phyloP scores from a whole-genome alignment of 345 rosid genomes.

The Rubroshorea leprosula region DNA sequence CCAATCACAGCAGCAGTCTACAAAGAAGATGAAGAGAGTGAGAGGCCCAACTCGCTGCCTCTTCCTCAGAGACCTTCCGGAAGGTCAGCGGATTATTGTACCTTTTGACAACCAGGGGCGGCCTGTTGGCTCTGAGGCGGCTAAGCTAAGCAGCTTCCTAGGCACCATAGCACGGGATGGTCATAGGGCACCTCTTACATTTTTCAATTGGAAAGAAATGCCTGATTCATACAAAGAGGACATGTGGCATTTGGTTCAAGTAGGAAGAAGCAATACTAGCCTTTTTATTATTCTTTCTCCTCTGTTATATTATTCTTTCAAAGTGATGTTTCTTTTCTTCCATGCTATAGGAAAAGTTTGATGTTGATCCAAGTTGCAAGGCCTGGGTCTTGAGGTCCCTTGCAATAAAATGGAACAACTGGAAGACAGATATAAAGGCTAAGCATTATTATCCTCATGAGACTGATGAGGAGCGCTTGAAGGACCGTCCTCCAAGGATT shows the following conservation, averaged over 20 bases:
- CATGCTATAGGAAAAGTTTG: slow-evolving; percentile 22
- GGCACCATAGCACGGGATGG: slow-evolving; percentile 32
- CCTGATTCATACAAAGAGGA: slow-evolving; percentile 21
- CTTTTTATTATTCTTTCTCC: not conserved
- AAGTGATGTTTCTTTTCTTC: not conserved
- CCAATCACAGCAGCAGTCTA: not conserved
- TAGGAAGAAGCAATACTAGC: not conserved
- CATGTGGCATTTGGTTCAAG: slow-evolving; percentile 28
- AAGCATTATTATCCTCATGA: slow-evolving; percentile 20
- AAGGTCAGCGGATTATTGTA: slow-evolving; percentile 17
- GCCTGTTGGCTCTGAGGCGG: slow-evolving; percentile 25
- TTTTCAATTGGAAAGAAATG: slow-evolving; percentile 18
- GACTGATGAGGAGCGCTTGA: slow-evolving; percentile 31
- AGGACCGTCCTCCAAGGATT: slow-evolving; percentile 18
- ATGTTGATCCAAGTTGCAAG: slow-evolving; percentile 19
- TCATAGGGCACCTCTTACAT: slow-evolving; percentile 25
- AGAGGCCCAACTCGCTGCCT: slow-evolving; percentile 21
- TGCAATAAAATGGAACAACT: slow-evolving; percentile 25
- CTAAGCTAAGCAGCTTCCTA: slow-evolving; percentile 21
- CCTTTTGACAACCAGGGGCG: slow-evolving; percentile 23
- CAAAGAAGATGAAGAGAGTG: slow-evolving; percentile 8
- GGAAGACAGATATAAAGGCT: slow-evolving; percentile 27
- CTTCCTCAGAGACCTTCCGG: not conserved
- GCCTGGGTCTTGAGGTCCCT: slow-evolving; percentile 21
- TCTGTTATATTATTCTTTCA: not conserved